These are phyloP conservation scores for Calonectria naviculata DNA, from an alignment of 2,329 filamentous ascomycete genomes.

Conservation along the genomic window DNA sequence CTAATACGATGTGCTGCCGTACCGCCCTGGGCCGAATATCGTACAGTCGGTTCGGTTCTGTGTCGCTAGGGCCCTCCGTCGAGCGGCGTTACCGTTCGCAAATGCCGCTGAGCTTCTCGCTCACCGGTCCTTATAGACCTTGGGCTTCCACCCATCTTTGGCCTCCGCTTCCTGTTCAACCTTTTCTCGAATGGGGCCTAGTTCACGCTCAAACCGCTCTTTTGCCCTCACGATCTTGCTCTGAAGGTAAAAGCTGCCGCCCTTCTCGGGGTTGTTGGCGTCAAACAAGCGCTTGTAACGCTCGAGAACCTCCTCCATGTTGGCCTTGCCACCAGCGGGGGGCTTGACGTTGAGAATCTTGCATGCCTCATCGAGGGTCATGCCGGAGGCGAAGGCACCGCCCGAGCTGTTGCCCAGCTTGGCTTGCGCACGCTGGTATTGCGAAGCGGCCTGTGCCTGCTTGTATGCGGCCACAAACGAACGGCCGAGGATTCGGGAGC, in stretches of 20 bases:
- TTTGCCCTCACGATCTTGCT: constrained; percentile 94
- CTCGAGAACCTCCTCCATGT: constrained; percentile 82
- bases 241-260: constrained; percentile 97
- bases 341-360: constrained; percentile 97
- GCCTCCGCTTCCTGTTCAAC: constrained; percentile 80
- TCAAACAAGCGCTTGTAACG: constrained; percentile 97
- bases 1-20: background rate
- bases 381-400: constrained; percentile 72
- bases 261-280: constrained; percentile 92
- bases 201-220: constrained; percentile 91
- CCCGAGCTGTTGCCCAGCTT: constrained; percentile 67
- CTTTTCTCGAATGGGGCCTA: constrained; percentile 77
- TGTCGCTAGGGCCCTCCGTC: background rate
- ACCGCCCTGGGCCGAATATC: constrained; percentile 27
- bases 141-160: constrained; percentile 91
- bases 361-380: constrained; percentile 96
- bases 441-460: constrained; percentile 88
- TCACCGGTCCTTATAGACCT: constrained; percentile 89
- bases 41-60: constrained; percentile 29
- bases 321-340: constrained; percentile 76
- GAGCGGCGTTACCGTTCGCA: background rate
- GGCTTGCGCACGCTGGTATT: constrained; percentile 80
- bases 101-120: background rate
- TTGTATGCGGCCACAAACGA: constrained; percentile 95
- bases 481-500: constrained; percentile 90